These are phyloP conservation scores for Pontederia crassipes DNA, from an alignment of 176 grass and related monocot species.

Conservation along the genomic window DNA sequence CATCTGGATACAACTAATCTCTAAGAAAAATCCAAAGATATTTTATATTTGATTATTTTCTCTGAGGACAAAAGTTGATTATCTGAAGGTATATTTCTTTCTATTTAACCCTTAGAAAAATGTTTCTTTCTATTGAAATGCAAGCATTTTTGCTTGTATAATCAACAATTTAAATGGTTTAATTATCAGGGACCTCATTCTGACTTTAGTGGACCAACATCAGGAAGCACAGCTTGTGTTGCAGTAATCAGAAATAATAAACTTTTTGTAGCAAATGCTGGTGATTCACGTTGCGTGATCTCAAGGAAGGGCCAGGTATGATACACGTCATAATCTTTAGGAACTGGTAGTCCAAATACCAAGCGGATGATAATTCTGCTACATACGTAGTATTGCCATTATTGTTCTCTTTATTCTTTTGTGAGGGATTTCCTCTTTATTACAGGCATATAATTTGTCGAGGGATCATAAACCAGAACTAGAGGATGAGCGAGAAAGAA, in stretches of 20 bases:
- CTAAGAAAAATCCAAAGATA: no score
- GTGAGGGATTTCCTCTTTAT: not conserved
- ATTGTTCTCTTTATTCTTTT: conserved; percentile 3
- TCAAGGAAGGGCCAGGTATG: conserved; percentile 77
- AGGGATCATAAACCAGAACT: conserved; percentile 97
- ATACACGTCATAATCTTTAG: conserved; percentile 7
- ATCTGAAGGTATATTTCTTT: no score
- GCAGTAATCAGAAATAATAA: conserved; percentile 75
- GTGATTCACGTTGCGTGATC: conserved; percentile 97
- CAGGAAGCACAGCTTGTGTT: conserved; percentile 85
- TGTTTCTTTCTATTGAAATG: not conserved
- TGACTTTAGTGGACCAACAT: conserved; percentile 73
- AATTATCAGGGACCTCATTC: conserved; percentile 78
- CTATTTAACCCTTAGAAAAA: no score
- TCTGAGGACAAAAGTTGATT: no score
- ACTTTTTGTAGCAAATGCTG: conserved; percentile 86
- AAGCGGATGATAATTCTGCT: not conserved
- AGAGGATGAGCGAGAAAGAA: conserved; percentile 65
- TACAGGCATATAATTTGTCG: conserved; percentile 66
- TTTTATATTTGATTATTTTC: no score
- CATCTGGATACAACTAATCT: no score
- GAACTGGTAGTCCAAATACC: not conserved
- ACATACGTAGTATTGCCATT: not conserved
- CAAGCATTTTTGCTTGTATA: not conserved
- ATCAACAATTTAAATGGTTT: not conserved